These are phyloP conservation scores for Hymenoscyphus fraxineus DNA, from an alignment of 2,329 filamentous ascomycete species.

Conservation along the genomic window DNA sequence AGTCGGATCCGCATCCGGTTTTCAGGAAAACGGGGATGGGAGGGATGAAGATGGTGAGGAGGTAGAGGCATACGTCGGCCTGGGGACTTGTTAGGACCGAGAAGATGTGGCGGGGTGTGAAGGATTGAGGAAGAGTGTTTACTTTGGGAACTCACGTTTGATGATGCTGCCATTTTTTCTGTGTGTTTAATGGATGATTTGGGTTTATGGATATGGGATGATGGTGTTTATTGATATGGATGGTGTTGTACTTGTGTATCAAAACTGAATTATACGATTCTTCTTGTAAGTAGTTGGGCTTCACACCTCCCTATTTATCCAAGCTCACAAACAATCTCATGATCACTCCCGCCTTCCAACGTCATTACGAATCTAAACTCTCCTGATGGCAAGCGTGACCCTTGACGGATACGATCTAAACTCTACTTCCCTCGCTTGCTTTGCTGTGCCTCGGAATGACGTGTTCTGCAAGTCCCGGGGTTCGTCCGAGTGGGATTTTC, in stretches of 20 bases:
- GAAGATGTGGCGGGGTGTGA: not conserved
- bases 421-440: too few species aligned
- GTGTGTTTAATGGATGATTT: not conserved
- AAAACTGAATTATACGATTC: not conserved
- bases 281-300: not conserved
- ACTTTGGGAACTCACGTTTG: not conserved
- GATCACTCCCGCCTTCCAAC: too few species aligned
- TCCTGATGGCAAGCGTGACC: too few species aligned
- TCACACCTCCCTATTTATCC: too few species aligned
- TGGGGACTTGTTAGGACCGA: conserved; percentile 7
- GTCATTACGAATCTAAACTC: too few species aligned
- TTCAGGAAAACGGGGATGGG: conserved; percentile 37
- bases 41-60: conserved; percentile 32
- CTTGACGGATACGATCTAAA: too few species aligned
- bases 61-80: conserved; percentile 29
- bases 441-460: too few species aligned
- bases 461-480: too few species aligned
- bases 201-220: not conserved
- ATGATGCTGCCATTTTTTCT: conserved; percentile 4
- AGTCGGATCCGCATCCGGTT: conserved; percentile 38
- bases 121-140: not conserved
- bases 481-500: too few species aligned
- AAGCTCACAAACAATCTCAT: too few species aligned
- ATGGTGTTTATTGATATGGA: not conserved
- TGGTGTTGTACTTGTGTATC: not conserved